Evolutionary conservation across 306 rosid species (phyloP), one percentile per base, ranked within the genome.

Genomic region (Cicer arietinum): DNA sequence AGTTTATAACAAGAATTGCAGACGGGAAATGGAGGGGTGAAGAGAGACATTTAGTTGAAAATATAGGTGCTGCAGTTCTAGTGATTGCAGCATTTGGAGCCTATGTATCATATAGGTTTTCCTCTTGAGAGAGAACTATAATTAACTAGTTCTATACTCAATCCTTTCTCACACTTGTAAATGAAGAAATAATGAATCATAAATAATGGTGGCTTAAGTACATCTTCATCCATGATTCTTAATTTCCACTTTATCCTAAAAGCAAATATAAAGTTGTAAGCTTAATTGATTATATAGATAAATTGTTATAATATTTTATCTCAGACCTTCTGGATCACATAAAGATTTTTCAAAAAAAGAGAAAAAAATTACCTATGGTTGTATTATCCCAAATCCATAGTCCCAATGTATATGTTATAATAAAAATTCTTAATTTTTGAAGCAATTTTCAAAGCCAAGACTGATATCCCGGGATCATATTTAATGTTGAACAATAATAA

Each of bases 71-170:
- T 62, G 89, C 90, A 39, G 20, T 75, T 80, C 76, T 88, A 5
- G 89, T 87, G 4, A 73, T 90, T 77, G 80, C 82, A 25, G 90
- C 86, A 11, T 14, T 85, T 41, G 91, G 96, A 77, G 82, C 79
- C 12, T 86, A 75, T 75, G 80, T 75, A 16, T 73, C 83, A 10
- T 80, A 67, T 74, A 73, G 22, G 50, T 80, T 82, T 59, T 44
- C 65, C 72, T 80, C 83, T 68, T 54, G 77, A 65, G 51, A 62
- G 35, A 71, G 58, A 78, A 20, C 53, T 10, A 58, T 47, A 46
- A 64, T 37, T 37, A 73, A 76, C 69, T 69, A 72, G 56, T 20
- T 54, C 47, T 50, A 25, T 30, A 25, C 4, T 7, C 45, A 13
- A 47, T 63, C 17, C 6, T 63, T 14, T 51, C 61, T 39, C 67